Base-by-base conservation (phyloP, 352 stramenopile species). In the Pilasporangium apinafurcum region DNA sequence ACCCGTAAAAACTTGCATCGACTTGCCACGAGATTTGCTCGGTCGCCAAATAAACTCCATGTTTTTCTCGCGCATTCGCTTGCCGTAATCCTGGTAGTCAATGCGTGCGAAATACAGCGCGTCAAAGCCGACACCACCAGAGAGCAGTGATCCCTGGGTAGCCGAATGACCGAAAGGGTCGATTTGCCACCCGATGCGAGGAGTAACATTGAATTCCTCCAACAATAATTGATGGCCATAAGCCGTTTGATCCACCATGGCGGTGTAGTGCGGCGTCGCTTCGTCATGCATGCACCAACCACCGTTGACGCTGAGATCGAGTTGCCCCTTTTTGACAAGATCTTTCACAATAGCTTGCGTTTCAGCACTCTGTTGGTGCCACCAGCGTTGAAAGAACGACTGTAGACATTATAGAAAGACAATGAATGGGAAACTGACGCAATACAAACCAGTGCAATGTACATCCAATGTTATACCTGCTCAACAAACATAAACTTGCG, bases 211-310 rank as follows among this genome's bases (percentile, higher is more conserved):
- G 51, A 99, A 97, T 60, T 98, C 88, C 21, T 87, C 53, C 47
- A 86, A 83, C 29, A 99, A 70, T 54, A 99, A 95, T 14, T 82
- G 55, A 60, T 99, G 96, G 8, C 96, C 96, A 37, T 98, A 89
- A 13, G 95, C 96, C 4, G 95, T 99, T 62, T 99, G 94, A 75
- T 99, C 96, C 48, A 99, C 84, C 93, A 99, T 99, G 18, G 88
- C 95, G 24, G 96, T 92, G 59, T 96, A 99, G 69, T 98, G 92
- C 31, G 95, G 77, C 12, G 85, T 82, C 4, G 96, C 96, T 58
- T 99, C 96, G 62, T 99, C 96, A 53, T 99, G 95, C 96, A 99
- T 99, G 63, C 82, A 96, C 96, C 96, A 99, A 33, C 95, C 96
- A 28, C 95, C 96, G 50, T 98, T 98, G 47, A 96, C 86, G 47